Base-by-base conservation (phyloP, 179 eudicot species). In the Silene vulgaris region DNA sequence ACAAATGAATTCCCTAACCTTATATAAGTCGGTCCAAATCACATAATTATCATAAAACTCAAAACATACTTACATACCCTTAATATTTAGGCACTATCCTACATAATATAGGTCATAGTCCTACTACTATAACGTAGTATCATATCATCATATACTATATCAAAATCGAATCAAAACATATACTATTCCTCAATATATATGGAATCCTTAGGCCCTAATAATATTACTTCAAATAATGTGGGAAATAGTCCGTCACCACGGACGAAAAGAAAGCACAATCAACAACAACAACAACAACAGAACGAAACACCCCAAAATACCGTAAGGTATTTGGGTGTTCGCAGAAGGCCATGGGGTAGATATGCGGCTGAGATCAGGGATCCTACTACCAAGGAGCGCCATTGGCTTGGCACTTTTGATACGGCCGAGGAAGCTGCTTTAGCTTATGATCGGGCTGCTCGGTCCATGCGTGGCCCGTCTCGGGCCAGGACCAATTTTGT, bases 401-500 rank as follows among this genome's bases (percentile, higher is more conserved):
- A 86, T 59, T 86, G 89, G 89, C 84, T 84, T 0, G 89, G 89
- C 65, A 86, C 88, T 3, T 86, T 86, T 29, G 89, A 86, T 77
- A 84, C 89, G 0, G 89, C 87, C 0, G 89, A 86, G 77, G 89
- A 87, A 71, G 89, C 89, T 16, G 87, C 89, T 63, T 75, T 86
- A 1, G 89, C 89, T 37, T 86, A 86, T 26, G 89, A 86, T 74
- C 80, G 87, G 32, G 81, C 89, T 5, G 89, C 89, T 20, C 82
- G 88, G 48, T 88, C 90, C 77, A 88, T 88, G 90, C 80, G 90
- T 0, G 89, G 87, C 13, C 75, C 85, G 12, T 67, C 80, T 16
- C 86, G 83, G 2, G 88, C 88, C 2, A 81, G 91, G 26, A 88
- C 91, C 60, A 88, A 88, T 79, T 88, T 88, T 69, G 82, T 85